A percentile compares a stretch with the other conserved stretches of the same genome.
Conservation (phyloP, 106 monocot species). For the Dioscorea alata region DNA sequence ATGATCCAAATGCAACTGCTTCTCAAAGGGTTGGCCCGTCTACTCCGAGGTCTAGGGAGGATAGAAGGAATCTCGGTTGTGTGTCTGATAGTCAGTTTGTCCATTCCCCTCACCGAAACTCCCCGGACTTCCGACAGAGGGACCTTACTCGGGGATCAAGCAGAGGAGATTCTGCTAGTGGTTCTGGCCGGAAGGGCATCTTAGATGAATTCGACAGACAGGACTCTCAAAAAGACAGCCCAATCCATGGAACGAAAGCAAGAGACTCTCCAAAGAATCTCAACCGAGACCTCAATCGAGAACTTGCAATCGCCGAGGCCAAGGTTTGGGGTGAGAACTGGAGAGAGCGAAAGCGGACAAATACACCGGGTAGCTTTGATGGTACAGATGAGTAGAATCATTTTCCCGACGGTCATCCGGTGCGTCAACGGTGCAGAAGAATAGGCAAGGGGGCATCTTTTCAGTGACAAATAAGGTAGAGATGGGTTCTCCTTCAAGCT, state of each 20-base stretch:
- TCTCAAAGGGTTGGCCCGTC: constrained; percentile 38
- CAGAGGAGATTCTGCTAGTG: constrained; percentile 31
- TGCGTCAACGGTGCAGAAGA: neutral
- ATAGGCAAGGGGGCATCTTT: neutral
- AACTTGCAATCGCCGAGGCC: constrained; percentile 54
- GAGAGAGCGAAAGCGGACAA: constrained; percentile 42
- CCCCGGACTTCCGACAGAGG: constrained; percentile 46
- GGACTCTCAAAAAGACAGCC: constrained; percentile 38
- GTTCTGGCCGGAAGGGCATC: constrained; percentile 44
- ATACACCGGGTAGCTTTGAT: constrained; percentile 17
- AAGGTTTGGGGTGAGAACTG: constrained; percentile 70
- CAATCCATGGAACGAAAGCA: constrained; percentile 8
- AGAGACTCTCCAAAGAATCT: constrained; percentile 15
- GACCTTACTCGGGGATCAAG: constrained; percentile 26
- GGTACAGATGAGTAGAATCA: constrained; percentile 14
- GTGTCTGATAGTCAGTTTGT: constrained; percentile 17
- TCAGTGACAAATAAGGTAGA: neutral
- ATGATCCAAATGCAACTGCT: constrained; percentile 57
- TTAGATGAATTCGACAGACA: constrained; percentile 40
- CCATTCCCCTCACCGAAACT: constrained; percentile 53
- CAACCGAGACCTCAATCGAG: constrained; percentile 27
- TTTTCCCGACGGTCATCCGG: neutral
- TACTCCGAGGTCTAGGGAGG: constrained; percentile 43
- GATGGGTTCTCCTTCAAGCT: neutral
- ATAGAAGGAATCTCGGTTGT: constrained; percentile 18